Evolutionary conservation across 331 rosid species (phyloP), one percentile per base, ranked within the genome.

Genomic region (Acacia concinna): DNA sequence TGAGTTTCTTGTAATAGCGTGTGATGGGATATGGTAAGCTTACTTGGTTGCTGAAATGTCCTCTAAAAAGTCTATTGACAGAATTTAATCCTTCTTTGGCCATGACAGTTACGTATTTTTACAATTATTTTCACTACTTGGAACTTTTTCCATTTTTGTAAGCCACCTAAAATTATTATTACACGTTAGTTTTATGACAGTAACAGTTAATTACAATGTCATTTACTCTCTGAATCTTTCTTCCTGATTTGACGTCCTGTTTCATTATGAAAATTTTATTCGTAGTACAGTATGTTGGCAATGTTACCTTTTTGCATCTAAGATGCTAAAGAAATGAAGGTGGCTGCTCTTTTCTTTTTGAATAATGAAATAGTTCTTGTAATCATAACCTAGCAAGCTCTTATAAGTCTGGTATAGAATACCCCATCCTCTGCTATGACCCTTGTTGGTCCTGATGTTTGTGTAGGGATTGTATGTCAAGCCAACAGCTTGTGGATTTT

Each of bases 1-100:
- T 32, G 98, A 95, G 76, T 95, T 95, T 85, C 96, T 95, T 69
- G 92, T 95, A 57, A 77, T 96, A 84, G 99, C 99, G 47, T 96
- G 99, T 84, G 99, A 93, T 81, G 99, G 99, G 66, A 91, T 96
- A 82, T 96, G 99, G 99, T 96, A 86, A 81, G 92, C 62, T 81
- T 81, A 31, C 78, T 76, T 73, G 27, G 63, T 52, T 77, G 75
- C 83, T 71, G 7, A 68, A 47, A 38, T 70, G 71, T 79, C 44
- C 68, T 32, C 37, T 59, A 7, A 57, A 60, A 69, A 43, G 40
- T 69, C 7, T 43, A n/a, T 69, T 69, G 74, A 44, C 59, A 14
- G 27, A 15, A 27, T 44, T 31, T 31, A n/a, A 3, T 56, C 23
- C 63, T 21, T 52, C 12, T 56, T 56, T 23, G 63, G 17, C 63